Conservation (phyloP, 192 early-diverging fungal species). For the Coemansia sp. region DNA sequence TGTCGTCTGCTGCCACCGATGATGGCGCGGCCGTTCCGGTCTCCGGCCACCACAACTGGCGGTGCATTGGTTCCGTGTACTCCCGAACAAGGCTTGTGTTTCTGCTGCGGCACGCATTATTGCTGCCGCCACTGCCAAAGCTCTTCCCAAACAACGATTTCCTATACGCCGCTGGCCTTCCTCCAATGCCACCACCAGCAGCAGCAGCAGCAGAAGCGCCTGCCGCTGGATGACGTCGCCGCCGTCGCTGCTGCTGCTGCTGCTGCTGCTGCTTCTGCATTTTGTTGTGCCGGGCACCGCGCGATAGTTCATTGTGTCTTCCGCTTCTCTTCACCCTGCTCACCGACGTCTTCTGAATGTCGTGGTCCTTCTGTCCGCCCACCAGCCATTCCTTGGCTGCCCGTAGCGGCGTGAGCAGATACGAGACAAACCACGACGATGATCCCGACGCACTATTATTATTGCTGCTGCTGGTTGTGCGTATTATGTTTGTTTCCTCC, state of each 20-base stretch:
- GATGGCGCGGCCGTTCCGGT: slow-evolving; percentile 1
- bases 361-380: neutral
- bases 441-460: slow-evolving; percentile 1
- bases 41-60: neutral
- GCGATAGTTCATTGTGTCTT: neutral
- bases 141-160: slow-evolving; percentile 13
- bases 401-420: slow-evolving; percentile 24
- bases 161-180: neutral
- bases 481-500: neutral
- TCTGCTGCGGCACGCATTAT: slow-evolving; percentile 8
- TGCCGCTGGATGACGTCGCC: neutral
- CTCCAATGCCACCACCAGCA: neutral
- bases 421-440: slow-evolving; percentile 19
- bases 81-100: slow-evolving; percentile 34
- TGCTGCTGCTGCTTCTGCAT: neutral
- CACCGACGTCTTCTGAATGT: neutral
- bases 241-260: slow-evolving; percentile 4
- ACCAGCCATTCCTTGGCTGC: slow-evolving; percentile 33
- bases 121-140: neutral
- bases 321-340: neutral
- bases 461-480: neutral
- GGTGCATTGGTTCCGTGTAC: slow-evolving; percentile 24
- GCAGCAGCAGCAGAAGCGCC: too few species aligned
- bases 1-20: slow-evolving; percentile 14
- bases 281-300: neutral